A percentile compares a stretch with the other conserved stretches of the same genome.
Conservation (phyloP, 108 stramenopile species). For the Nannochloropsis salina region DNA sequence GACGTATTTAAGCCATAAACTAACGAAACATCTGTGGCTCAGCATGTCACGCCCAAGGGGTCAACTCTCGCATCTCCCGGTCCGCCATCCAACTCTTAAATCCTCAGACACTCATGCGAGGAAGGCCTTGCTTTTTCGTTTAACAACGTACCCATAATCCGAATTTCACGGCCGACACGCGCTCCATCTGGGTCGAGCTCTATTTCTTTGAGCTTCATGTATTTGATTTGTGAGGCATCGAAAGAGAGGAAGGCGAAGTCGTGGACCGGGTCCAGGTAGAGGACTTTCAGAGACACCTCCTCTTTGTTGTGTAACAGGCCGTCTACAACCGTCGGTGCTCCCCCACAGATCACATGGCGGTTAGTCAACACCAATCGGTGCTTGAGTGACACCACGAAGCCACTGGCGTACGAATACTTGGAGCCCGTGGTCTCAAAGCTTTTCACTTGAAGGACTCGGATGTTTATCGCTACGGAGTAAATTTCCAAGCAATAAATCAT, state of each 20-base stretch:
- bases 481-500: too few relatives aligned
- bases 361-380: constrained; percentile 54
- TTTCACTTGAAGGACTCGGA: not conserved
- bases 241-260: constrained; percentile 53
- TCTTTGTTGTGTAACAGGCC: constrained; percentile 56
- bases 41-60: too few relatives aligned
- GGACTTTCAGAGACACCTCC: constrained; percentile 48
- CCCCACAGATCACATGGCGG: constrained; percentile 46
- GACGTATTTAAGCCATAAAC: too few relatives aligned
- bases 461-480: not conserved
- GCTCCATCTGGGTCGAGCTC: constrained; percentile 49
- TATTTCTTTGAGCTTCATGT: constrained; percentile 43
- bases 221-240: constrained; percentile 50
- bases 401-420: constrained; percentile 32
- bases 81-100: too few relatives aligned
- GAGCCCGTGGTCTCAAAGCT: constrained; percentile 28
- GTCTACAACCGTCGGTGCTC: constrained; percentile 50
- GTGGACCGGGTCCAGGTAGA: constrained; percentile 56
- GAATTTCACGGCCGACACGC: constrained; percentile 52
- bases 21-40: too few relatives aligned
- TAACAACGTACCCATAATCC: constrained; percentile 30
- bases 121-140: too few relatives aligned
- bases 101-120: too few relatives aligned
- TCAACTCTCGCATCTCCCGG: too few relatives aligned
- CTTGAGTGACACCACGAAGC: constrained; percentile 39